Percentiles rank a stretch among this genome's conserved stretches.
Evolutionary conservation across 2,329 filamentous ascomycete genomes (phyloP).

Genomic region (Phoma sp.): DNA sequence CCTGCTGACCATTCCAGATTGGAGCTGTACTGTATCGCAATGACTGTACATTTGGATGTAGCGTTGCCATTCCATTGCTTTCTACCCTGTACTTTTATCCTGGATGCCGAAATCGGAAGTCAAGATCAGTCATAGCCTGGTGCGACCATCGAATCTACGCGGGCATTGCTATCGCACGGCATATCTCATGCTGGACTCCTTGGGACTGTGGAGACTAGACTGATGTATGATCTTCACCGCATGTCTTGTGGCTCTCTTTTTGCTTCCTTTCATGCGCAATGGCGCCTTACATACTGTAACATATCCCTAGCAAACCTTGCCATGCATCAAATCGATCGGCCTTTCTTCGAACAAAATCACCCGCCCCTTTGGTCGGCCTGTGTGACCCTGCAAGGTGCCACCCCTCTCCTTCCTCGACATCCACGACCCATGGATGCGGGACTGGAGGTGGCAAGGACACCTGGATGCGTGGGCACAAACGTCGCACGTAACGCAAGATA

Average conservation of each 20-base stretch:
- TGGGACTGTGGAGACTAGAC: neutral
- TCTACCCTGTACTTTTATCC: neutral
- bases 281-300: slow-evolving; percentile 12
- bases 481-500: neutral
- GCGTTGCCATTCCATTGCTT: neutral
- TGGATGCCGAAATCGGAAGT: neutral
- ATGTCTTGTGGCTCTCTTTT: neutral
- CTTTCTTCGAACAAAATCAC: neutral
- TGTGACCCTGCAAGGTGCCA: neutral
- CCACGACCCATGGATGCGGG: neutral
- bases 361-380: neutral
- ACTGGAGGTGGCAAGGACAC: neutral
- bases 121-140: neutral
- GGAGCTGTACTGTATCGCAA: neutral
- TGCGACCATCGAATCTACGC: neutral
- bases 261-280: neutral
- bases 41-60: neutral
- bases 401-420: neutral
- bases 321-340: neutral
- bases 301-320: slow-evolving; percentile 4
- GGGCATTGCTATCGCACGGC: slow-evolving; percentile 1
- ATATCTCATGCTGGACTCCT: neutral
- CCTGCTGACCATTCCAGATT: neutral
- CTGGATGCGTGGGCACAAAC: neutral
- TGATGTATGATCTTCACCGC: neutral